Conservation (phyloP, 1,284 basidiomycete species). For the Boletellus sp. region DNA sequence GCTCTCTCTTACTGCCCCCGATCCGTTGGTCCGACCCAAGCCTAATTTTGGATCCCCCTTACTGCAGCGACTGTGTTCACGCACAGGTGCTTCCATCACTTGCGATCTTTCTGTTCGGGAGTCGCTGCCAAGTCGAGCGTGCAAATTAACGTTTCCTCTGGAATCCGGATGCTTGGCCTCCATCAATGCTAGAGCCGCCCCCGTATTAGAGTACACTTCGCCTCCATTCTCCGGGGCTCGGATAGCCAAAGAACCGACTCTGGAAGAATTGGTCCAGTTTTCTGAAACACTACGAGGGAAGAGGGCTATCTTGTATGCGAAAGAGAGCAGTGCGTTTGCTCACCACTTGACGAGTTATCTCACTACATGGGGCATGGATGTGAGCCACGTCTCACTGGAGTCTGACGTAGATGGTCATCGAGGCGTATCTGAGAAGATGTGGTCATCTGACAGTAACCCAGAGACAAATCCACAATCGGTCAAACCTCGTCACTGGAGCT, state of each 20-base stretch:
- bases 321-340: conserved; percentile 79
- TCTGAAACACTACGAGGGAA: conserved; percentile 79
- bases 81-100: conserved; percentile 60
- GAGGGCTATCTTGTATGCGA: conserved; percentile 79
- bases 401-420: conserved; percentile 43
- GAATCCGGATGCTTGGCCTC: conserved; percentile 48
- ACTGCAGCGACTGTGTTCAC: conserved; percentile 61
- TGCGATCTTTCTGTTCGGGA: conserved; percentile 43
- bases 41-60: conserved; percentile 63
- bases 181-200: conserved; percentile 29
- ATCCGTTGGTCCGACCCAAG: conserved; percentile 34
- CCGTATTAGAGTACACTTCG: conserved; percentile 43
- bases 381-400: conserved; percentile 75
- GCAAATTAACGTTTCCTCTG: conserved; percentile 52
- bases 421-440: conserved; percentile 15
- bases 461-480: conserved; percentile 7
- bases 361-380: conserved; percentile 91
- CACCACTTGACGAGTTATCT: conserved; percentile 88
- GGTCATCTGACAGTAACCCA: conserved; percentile 11
- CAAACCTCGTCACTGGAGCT: conserved; percentile 25
- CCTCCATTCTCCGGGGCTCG: conserved; percentile 43
- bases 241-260: conserved; percentile 65
- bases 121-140: conserved; percentile 46
- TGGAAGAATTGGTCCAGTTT: conserved; percentile 75
- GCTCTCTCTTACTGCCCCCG: conserved; percentile 28